phyloP scores from a whole-genome alignment of 225 moss, liverwort and hornwort genomes.

The Asterella californica region DNA sequence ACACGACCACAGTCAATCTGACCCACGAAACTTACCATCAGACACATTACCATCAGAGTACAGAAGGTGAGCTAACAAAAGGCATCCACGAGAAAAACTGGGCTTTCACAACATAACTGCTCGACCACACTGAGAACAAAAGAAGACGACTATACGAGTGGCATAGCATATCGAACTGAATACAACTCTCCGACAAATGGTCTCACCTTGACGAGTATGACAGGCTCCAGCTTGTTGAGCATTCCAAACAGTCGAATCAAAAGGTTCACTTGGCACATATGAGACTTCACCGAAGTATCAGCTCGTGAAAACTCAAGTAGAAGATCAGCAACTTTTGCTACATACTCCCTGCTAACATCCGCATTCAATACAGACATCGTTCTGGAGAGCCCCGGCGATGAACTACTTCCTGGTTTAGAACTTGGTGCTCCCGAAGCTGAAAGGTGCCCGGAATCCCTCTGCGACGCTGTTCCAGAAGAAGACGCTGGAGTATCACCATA shows the following conservation, averaged over 20 bases:
- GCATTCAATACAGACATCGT: slow-evolving; percentile 59
- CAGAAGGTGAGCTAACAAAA: neutral
- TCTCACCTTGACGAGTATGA: slow-evolving; percentile 84
- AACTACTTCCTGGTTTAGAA: slow-evolving; percentile 56
- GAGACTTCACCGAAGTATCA: slow-evolving; percentile 71
- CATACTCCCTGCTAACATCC: slow-evolving; percentile 74
- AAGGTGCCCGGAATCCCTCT: slow-evolving; percentile 65
- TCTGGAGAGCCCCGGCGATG: slow-evolving; percentile 63
- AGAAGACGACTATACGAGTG: neutral
- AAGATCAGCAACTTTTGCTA: slow-evolving; percentile 72
- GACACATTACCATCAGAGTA: neutral
- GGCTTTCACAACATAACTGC: too few relatives aligned
- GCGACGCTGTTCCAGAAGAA: slow-evolving; percentile 61
- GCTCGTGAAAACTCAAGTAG: slow-evolving; percentile 79
- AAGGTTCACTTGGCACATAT: slow-evolving; percentile 78
- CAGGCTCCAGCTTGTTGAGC: slow-evolving; percentile 78
- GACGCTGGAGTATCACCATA: slow-evolving; percentile 40
- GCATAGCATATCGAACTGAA: neutral
- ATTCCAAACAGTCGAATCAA: slow-evolving; percentile 86
- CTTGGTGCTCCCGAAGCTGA: slow-evolving; percentile 64
- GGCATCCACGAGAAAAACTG: too few relatives aligned
- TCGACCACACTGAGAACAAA: too few relatives aligned
- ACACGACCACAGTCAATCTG: neutral
- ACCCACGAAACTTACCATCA: neutral
- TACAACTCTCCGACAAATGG: neutral